A percentile compares a stretch with the other conserved stretches of the same genome.
phyloP scores from a whole-genome alignment of 164 flowering plant species.

The Aristolochia fimbriata region DNA sequence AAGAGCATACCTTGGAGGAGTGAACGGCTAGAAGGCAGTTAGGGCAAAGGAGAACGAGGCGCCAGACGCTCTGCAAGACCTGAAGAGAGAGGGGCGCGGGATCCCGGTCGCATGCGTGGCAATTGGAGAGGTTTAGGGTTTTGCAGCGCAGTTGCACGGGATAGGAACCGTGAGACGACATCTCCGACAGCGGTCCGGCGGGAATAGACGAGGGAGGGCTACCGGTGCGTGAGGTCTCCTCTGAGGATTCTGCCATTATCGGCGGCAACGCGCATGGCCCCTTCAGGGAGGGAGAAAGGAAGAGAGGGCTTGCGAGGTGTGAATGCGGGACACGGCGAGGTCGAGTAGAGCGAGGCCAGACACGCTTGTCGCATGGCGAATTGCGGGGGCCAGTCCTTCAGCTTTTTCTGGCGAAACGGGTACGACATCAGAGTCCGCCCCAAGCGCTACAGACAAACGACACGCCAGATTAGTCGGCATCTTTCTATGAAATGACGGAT shows the following conservation, averaged over 20 bases:
- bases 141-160: too few relatives aligned
- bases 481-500: too few relatives aligned
- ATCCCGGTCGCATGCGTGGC: conserved; percentile 38
- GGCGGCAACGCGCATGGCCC: neutral
- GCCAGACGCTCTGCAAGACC: conserved; percentile 53
- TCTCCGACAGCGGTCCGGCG: neutral
- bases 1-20: conserved; percentile 44
- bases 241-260: neutral
- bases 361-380: too few relatives aligned
- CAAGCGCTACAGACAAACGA: too few relatives aligned
- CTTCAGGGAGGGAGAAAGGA: too few relatives aligned
- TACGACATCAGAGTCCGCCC: too few relatives aligned
- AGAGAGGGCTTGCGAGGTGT: too few relatives aligned
- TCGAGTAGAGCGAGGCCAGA: too few relatives aligned
- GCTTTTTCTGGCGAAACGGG: too few relatives aligned
- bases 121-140: conserved; percentile 42
- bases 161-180: neutral
- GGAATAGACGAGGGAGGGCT: neutral
- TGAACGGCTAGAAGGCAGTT: conserved; percentile 30
- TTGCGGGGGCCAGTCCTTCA: too few relatives aligned
- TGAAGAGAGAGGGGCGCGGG: conserved; percentile 31
- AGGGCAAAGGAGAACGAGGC: conserved; percentile 56
- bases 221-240: neutral
- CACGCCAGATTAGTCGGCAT: too few relatives aligned
- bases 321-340: too few relatives aligned